Percentiles rank a stretch among this genome's conserved stretches.
Conservation (phyloP, 768 basidiomycete genomes). For the Rhizopogon rudus region DNA sequence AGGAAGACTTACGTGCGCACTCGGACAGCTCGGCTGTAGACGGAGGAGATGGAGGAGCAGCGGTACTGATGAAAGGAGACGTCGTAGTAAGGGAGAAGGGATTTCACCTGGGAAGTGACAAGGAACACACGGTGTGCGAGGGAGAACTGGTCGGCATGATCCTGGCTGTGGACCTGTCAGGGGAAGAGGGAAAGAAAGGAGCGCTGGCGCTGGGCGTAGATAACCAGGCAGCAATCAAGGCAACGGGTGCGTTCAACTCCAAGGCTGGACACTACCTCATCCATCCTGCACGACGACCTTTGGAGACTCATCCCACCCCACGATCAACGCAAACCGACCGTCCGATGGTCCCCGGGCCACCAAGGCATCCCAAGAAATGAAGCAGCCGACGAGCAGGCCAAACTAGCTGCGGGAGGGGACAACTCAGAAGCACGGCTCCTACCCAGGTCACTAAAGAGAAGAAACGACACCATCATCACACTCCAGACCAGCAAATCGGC, state of each 20-base stretch:
- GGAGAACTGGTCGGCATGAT: too few species aligned
- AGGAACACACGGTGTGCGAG: constrained; percentile 18
- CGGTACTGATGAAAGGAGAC: constrained; percentile 15
- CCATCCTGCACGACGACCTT: too few species aligned
- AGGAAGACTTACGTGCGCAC: too few species aligned
- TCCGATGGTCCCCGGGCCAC: background rate
- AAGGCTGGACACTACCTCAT: too few species aligned
- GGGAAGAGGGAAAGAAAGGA: constrained; percentile 20
- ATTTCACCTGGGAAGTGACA: constrained; percentile 14
- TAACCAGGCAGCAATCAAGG: too few species aligned
- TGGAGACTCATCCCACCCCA: too few species aligned
- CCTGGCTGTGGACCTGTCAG: too few species aligned
- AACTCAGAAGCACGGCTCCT: background rate
- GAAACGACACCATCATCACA: background rate
- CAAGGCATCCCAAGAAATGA: background rate
- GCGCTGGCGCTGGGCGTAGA: too few species aligned
- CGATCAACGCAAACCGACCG: background rate
- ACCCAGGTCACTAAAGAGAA: background rate
- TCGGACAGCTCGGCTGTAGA: too few species aligned
- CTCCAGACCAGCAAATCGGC: background rate
- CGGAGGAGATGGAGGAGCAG: constrained; percentile 17
- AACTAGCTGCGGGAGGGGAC: background rate
- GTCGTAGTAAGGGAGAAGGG: background rate
- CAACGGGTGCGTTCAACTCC: too few species aligned
- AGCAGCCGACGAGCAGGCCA: background rate